A percentile compares a stretch with the other conserved stretches of the same genome.
Conservation (phyloP, 495 filamentous ascomycete genomes). For the Aspergillus bertholletiae region DNA sequence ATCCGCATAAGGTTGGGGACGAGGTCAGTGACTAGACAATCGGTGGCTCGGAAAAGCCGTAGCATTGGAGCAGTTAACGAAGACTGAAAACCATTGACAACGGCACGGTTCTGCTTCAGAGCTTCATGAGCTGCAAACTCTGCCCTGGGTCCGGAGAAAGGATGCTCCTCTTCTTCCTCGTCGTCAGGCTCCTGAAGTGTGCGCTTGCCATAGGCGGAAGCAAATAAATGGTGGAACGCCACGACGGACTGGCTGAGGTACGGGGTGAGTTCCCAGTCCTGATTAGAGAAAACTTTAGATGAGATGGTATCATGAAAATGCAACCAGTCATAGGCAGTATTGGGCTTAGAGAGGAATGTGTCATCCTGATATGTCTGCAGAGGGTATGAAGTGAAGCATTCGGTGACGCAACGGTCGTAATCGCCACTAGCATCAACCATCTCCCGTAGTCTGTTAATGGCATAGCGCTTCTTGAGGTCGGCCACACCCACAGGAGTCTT, state of each 20-base stretch:
- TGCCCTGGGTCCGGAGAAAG: conserved; percentile 77
- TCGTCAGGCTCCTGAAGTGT: conserved; percentile 43
- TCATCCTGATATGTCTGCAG: conserved; percentile 89
- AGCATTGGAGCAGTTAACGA: conserved; percentile 56
- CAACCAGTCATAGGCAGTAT: conserved; percentile 86
- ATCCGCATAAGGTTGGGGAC: conserved; percentile 79
- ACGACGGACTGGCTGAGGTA: conserved; percentile 84
- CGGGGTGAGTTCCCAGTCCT: conserved; percentile 83
- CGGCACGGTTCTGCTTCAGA: conserved; percentile 62
- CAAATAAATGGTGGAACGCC: conserved; percentile 90
- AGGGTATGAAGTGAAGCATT: conserved; percentile 81
- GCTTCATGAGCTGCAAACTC: conserved; percentile 76
- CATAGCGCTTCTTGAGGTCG: conserved; percentile 70
- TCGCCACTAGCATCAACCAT: conserved; percentile 90
- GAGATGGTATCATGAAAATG: conserved; percentile 87
- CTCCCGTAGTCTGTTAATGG: conserved; percentile 75
- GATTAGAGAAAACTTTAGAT: conserved; percentile 63
- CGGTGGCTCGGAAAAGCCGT: conserved; percentile 71
- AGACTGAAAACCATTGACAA: conserved; percentile 50
- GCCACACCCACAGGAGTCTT: conserved; percentile 54
- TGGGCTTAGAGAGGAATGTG: conserved; percentile 82
- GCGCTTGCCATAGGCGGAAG: conserved; percentile 44
- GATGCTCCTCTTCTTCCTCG: conserved; percentile 51
- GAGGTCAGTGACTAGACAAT: conserved; percentile 74
- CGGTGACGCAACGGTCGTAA: conserved; percentile 76